Evolutionary conservation across 2,329 filamentous ascomycete genomes (phyloP), one percentile per base, ranked within the genome.

Genomic region (Aspergillus sojae): DNA sequence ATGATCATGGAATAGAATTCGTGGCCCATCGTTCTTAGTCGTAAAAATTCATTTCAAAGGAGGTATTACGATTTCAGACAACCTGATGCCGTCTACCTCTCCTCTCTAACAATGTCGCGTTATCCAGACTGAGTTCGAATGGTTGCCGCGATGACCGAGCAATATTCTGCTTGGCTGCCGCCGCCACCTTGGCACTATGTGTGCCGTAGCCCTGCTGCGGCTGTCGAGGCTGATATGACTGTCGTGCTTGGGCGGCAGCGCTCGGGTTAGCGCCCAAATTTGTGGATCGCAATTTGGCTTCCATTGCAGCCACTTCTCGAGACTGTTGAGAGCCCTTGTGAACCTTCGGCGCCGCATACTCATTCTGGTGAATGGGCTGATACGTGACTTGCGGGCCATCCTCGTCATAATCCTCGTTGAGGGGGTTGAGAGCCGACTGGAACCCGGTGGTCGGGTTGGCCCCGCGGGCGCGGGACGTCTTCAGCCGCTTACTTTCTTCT

Each of bases 91-190:
- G 75, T 56, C 75, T 86, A 32, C 82, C 82, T 67, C 88, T 81
- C 70, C 94, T 88, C 36, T 94, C 94, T 5, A 99, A 82, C 58
- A 99, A 80, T 1, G 94, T 98, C 1, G 95, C 92, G 61, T 95
- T 95, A 68, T 96, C 93, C 43, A 99, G 82, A 74, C 89, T 97
- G 54, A 99, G 85, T 79, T 99, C 95, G 70, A 99, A 99, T 0
- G 91, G 89, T 36, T 92, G 93, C 78, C 90, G 91, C 70, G 91
- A 88, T 66, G 88, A 85, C 36, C 86, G 83, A 52, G 89, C 88
- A 46, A 95, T 92, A 73, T 93, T 92, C 72, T 92, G 89, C 71
- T 91, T 90, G 4, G 93, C 94, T 0, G 94, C 93, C 0, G 91
- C 90, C 0, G 94, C 92, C 0, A 97, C 91, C 1, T 90, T 84